Conservation (phyloP, 2,329 filamentous ascomycete genomes). For the Apiospora aurea region DNA sequence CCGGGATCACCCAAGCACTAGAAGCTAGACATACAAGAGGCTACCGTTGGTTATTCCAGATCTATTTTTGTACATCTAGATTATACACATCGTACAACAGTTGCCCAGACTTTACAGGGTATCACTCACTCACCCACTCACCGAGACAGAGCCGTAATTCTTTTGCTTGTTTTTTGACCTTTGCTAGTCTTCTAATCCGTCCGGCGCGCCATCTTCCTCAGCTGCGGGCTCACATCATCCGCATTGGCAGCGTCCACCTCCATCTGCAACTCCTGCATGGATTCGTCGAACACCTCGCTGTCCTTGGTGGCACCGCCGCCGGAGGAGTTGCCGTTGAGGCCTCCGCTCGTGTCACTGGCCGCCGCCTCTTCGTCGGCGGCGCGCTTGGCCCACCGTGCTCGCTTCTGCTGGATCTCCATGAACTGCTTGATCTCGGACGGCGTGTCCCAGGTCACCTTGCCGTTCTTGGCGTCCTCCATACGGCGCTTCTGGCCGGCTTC, state of each 20-base stretch:
- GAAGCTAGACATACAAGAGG: background rate
- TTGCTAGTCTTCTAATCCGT: background rate
- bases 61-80: constrained; percentile 20
- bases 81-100: constrained; percentile 16
- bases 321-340: too few relatives aligned
- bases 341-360: too few relatives aligned
- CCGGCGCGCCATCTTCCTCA: constrained; percentile 1
- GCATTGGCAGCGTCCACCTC: background rate
- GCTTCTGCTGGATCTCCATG: constrained; percentile 43
- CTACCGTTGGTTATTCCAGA: constrained; percentile 15
- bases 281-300: background rate
- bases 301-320: background rate
- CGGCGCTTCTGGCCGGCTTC: constrained; percentile 76
- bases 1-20: background rate
- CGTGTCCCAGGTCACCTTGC: constrained; percentile 69
- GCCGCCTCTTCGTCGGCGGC: constrained; percentile 6
- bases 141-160: background rate
- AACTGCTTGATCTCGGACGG: constrained; percentile 50
- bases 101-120: background rate
- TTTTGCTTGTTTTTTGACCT: too few relatives aligned
- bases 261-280: background rate
- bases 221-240: constrained; percentile 11
- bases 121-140: background rate
- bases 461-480: constrained; percentile 65
- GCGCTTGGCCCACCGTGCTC: constrained; percentile 5